Evolutionary conservation across 2,329 filamentous ascomycete species (phyloP).

Genomic region (Trichophyton simii): DNA sequence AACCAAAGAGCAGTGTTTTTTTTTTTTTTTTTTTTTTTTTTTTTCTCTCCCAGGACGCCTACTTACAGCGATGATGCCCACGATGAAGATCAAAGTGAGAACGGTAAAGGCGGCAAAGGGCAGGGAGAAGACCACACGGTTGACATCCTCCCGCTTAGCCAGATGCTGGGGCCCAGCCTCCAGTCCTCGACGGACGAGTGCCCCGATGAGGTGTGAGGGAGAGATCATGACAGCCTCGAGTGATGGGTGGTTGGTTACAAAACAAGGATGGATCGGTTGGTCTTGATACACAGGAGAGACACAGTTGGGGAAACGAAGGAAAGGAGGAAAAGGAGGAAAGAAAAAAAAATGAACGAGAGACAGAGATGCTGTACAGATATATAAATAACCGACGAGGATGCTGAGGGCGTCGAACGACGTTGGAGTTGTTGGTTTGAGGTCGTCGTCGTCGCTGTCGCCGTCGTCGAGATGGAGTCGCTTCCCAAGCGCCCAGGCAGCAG

Average conservation of each 20-base stretch:
- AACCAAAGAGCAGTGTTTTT: neutral
- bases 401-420: no score
- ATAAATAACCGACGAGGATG: no score
- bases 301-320: no score
- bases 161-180: constrained; percentile 18
- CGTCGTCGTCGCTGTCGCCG: no score
- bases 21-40: no score
- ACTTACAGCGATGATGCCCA: constrained; percentile 18
- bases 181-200: constrained; percentile 26
- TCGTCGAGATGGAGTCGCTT: no score
- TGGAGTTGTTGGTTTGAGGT: no score
- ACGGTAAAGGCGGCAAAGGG: constrained; percentile 21
- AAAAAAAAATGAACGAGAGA: no score
- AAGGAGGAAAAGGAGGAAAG: no score
- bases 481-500: neutral
- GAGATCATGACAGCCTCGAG: neutral
- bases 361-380: no score
- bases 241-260: neutral
- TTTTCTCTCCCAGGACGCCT: constrained; percentile 13
- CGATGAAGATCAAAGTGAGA: constrained; percentile 17
- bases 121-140: constrained; percentile 18
- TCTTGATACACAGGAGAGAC: neutral
- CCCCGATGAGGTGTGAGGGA: neutral
- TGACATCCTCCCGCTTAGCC: constrained; percentile 9
- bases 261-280: neutral